Base-by-base conservation (phyloP, 139 green algal genomes). In the Tetraselmis striata region DNA sequence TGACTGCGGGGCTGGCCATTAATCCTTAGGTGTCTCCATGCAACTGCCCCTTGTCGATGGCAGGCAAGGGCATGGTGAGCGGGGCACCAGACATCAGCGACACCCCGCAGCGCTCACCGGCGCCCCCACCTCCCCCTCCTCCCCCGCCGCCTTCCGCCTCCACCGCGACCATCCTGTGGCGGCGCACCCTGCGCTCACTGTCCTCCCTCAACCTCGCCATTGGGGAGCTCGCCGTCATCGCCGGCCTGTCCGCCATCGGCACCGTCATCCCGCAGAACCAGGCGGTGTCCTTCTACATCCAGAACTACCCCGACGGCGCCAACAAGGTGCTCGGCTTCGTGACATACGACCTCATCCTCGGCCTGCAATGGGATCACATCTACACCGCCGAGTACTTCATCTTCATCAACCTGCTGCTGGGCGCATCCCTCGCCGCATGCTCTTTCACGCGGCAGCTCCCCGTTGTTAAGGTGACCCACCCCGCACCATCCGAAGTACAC, bases 191-290 rank as follows among this genome's bases (percentile, higher is more conserved):
- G 11, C 45, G 45, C 45, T 67, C 45, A 5, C 90, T 98, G 59
- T 93, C 96, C 1, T 97, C 92, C 0, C 87, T 99, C 32, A 90
- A 90, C 23, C 86, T 97, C 2, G 96, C 96, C 0, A 97, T 99
- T 28, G 87, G 79, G 0, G 90, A 98, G 77, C 93, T 99, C 85
- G 88, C 86, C 24, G 84, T 89, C n/a, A 95, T 99, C 26, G 92
- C 92, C 0, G 86, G 30, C 0, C 85, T 98, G 22, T 98, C 91
- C 22, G 90, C 92, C 1, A 76, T 98, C 0, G 96, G 95, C 28
- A 98, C 95, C n/a, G 78, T 98, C 79, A 95, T 98, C 28, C 92
- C 95, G 29, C 95, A 98, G 86, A 95, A 96, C 84, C 94, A 98
- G 89, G 26, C 87, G 0, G 79, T 93, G 1, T 83, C 91, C 0